phyloP scores from a whole-genome alignment of 495 filamentous ascomycete genomes.

The Penicilliopsis zonata region DNA sequence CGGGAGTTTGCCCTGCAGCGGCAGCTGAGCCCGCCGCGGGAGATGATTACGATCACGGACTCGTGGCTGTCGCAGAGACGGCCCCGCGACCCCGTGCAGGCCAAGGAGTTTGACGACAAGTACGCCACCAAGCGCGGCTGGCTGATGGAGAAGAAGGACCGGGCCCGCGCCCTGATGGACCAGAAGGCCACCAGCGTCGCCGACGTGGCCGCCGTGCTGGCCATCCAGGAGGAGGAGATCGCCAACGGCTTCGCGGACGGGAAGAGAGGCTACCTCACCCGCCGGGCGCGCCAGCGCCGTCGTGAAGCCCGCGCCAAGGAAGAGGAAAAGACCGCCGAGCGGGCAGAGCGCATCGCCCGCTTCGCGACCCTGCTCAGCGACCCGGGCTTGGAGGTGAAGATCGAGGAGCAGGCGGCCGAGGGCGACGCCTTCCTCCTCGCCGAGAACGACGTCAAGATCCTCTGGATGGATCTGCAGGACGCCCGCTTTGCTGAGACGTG shows the following conservation, averaged over 20 bases:
- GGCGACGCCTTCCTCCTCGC: constrained; percentile 16
- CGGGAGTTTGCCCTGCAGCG: constrained; percentile 58
- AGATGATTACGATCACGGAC: constrained; percentile 38
- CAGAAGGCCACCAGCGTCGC: constrained; percentile 83
- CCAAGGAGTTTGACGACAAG: constrained; percentile 31
- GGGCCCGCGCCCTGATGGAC: constrained; percentile 60
- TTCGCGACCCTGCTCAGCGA: constrained; percentile 5
- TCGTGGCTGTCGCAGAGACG: constrained; percentile 39
- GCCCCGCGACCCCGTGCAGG: constrained; percentile 44
- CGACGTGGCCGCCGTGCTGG: constrained; percentile 71
- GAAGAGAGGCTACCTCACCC: constrained; percentile 22
- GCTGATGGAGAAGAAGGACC: constrained; percentile 39
- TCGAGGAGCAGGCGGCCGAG: constrained; percentile 18
- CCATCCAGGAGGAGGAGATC: constrained; percentile 35
- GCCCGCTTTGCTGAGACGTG: constrained; percentile 53
- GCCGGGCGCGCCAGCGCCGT: constrained; percentile 16
- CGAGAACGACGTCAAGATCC: constrained; percentile 38
- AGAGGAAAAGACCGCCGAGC: constrained; percentile 21
- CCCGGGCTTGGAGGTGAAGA: constrained; percentile 13
- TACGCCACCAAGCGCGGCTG: constrained; percentile 30
- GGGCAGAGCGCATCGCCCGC: constrained; percentile 16
- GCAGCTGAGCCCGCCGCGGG: constrained; percentile 29
- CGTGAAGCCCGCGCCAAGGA: constrained; percentile 25
- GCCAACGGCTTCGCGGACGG: constrained; percentile 16
- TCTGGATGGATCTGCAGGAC: constrained; percentile 60